Evolutionary conservation across 78 protist species (phyloP), one percentile per base, ranked within the genome.

Genomic region (Chrysochromulina tobinii): DNA sequence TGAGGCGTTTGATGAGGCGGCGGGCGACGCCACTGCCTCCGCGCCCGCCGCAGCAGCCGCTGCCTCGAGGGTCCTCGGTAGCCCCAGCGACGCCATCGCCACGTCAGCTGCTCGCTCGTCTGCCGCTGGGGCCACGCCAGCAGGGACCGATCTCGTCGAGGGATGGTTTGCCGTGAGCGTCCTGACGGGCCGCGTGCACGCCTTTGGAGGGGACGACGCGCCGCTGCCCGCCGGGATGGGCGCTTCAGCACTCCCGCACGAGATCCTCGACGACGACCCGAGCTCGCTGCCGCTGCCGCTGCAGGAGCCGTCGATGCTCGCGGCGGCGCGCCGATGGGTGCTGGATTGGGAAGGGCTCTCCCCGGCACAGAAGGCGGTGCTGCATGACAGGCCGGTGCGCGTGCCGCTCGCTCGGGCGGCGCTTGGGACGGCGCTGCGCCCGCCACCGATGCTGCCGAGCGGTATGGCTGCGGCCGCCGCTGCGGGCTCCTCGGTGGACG

Each of bases 101-200:
- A 38, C 38, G 38, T 38, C 38, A 38, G 38, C 38, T 38, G 38
- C 38, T 38, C 38, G 38, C 38, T 38, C 38, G 38, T 38, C 38
- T 38, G 38, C 38, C 38, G 38, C 38, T 38, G 38, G 38, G 38
- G 38, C 38, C 38, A 0, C 38, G 38, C 38, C 38, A 38, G 38
- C 38, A 38, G 38, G 38, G 38, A 38, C 38, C 38, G 38, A 38
- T 0, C 38, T 38, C 38, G 38, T 38, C 38, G 38, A 38, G 38
- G 38, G 38, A 17, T 75, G 83, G 83, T 75, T 75, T 12, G 83
- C 83, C n/a, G 2, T 75, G 4, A 17, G 27, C 5, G 12, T 57
- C 14, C 57, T 75, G 3, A 75, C 83, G 6, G 83, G 83, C 14
- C 83, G 83, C 27, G 58, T 75, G 58, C 83, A 75, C 83, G 83